Base-by-base conservation (phyloP, 352 stramenopile genomes). In the Phytopythium chamaehyphon region DNA sequence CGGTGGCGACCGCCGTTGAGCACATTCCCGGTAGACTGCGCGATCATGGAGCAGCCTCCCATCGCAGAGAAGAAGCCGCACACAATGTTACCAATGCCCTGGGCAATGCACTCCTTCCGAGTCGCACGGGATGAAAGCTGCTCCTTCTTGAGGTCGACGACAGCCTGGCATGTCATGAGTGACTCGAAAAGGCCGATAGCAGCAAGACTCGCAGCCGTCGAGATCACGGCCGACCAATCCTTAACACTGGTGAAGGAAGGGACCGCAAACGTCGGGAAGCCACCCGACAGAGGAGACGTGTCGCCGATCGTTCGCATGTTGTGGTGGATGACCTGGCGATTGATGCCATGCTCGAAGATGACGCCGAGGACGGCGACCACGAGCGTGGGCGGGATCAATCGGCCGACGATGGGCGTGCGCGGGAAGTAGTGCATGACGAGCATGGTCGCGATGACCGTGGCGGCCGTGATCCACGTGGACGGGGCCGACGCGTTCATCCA, bases 11-110 rank as follows among this genome's bases (percentile, higher is more conserved):
- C 88, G 40, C 88, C 88, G 64, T 95, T 95, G 45, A 94, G 59
- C 33, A 96, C 76, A 52, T 96, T 97, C 36, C 90, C 88, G 12
- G 85, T 95, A 1, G 85, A 95, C 73, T 96, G 95, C 5, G 93
- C 95, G 46, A 98, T 96, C 56, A 98, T 93, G 9, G 90, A 96
- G 61, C 92, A 97, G 26, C 93, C 94, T 51, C 92, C 95, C 78
- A 98, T 97, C 36, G 86, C 90, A 10, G 88, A 87, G 26, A 96
- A 97, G 7, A 98, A 67, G 10, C 93, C 93, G 51, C 74, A 88
- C 26, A 97, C 57, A n/a, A 98, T 53, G 61, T 98, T 98, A 19
- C 84, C 94, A 39, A 96, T 62, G 14, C 92, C 92, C 58, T 96
- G 85, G 1, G 86, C 88, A 37, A 96, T 70, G 40, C 82, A 93